Percentiles rank a stretch among this genome's conserved stretches.
Evolutionary conservation across 495 filamentous ascomycete species (phyloP).

Genomic region (Aspergillus affinis): DNA sequence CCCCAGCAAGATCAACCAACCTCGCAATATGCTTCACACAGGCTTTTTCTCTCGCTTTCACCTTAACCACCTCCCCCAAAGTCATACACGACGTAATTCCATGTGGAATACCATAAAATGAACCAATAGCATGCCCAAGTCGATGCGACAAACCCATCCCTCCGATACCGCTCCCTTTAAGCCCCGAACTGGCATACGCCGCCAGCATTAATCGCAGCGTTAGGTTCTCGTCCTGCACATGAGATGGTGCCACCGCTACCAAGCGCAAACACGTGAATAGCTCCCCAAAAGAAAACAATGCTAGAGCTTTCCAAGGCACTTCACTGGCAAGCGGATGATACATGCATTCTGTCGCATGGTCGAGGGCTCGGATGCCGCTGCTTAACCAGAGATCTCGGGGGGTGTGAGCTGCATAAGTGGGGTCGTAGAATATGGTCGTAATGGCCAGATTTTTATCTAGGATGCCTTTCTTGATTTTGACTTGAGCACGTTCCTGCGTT

Average conservation of each 20-base stretch:
- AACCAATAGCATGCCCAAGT: constrained; percentile 6
- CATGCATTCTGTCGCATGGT: constrained; percentile 6
- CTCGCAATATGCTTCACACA: constrained; percentile 1
- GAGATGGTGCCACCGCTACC: not conserved
- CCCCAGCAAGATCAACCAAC: not conserved
- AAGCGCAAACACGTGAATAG: not conserved
- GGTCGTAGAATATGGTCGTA: constrained; percentile 6
- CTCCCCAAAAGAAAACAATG: not conserved
- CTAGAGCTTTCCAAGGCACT: constrained; percentile 4
- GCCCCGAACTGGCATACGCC: constrained; percentile 8
- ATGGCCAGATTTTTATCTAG: not conserved
- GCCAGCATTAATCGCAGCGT: constrained; percentile 3
- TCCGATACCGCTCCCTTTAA: not conserved
- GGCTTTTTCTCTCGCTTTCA: not conserved
- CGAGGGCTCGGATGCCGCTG: constrained; percentile 7
- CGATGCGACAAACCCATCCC: constrained; percentile 7
- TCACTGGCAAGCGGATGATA: constrained; percentile 3
- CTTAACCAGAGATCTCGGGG: constrained; percentile 5
- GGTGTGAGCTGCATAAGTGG: constrained; percentile 3
- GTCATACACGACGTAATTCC: constrained; percentile 12
- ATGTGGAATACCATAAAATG: constrained; percentile 12
- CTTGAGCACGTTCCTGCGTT: not conserved
- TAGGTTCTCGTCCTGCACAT: not conserved
- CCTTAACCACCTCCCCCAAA: constrained; percentile 2
- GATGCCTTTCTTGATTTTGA: constrained; percentile 2